phyloP scores from a whole-genome alignment of 2,329 filamentous ascomycete species.

The Pezicula radicicola region DNA sequence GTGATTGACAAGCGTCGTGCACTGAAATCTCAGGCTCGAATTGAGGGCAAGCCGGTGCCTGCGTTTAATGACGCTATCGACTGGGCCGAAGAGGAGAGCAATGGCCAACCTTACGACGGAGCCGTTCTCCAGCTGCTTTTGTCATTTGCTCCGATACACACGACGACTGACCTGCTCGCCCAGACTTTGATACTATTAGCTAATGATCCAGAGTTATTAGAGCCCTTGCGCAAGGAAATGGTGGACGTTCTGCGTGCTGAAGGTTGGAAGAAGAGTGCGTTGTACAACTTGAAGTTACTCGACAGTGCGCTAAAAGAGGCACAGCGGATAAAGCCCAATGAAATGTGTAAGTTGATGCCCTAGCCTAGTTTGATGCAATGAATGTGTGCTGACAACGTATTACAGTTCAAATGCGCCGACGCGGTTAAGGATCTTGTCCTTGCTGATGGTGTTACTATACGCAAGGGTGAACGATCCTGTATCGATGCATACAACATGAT shows the following conservation, averaged over 20 bases:
- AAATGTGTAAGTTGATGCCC: constrained; percentile 24
- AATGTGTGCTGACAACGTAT: background rate
- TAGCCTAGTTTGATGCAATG: background rate
- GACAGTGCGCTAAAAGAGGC: constrained; percentile 37
- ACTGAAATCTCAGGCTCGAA: background rate
- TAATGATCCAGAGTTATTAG: constrained; percentile 34
- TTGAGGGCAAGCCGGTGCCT: constrained; percentile 10
- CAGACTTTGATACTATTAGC: constrained; percentile 38
- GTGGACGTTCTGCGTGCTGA: constrained; percentile 29
- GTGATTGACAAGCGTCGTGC: constrained; percentile 6
- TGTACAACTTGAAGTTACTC: constrained; percentile 23
- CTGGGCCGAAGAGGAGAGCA: constrained; percentile 38
- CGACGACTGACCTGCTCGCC: constrained; percentile 36
- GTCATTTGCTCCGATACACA: constrained; percentile 46
- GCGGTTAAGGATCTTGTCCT: constrained; percentile 14
- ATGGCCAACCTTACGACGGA: constrained; percentile 25
- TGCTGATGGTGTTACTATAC: constrained; percentile 27
- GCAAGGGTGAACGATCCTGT: constrained; percentile 13
- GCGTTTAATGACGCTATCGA: constrained; percentile 34
- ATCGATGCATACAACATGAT: constrained; percentile 15
- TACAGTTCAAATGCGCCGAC: constrained; percentile 9
- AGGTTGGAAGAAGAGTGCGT: constrained; percentile 18
- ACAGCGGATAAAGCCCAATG: constrained; percentile 30
- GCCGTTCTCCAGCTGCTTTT: constrained; percentile 31
- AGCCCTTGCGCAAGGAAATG: constrained; percentile 40